Percentiles rank a stretch among this genome's conserved stretches.
Conservation (phyloP, 2,329 filamentous ascomycete genomes). For the Fusarium coffeatum region DNA sequence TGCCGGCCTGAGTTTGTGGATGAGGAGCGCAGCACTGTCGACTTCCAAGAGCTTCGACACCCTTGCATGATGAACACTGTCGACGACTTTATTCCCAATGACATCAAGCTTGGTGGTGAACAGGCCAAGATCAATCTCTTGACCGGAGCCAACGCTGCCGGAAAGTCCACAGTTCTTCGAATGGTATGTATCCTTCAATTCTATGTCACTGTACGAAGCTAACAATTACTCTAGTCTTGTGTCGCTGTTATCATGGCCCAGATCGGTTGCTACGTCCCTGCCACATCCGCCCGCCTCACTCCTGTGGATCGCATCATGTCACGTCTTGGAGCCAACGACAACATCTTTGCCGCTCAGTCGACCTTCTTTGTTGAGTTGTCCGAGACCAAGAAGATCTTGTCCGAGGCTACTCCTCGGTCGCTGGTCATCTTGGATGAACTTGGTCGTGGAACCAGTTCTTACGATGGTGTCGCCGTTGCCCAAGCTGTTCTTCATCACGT, state of each 20-base stretch:
- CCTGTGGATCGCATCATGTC: constrained; percentile 99
- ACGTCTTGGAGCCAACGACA: constrained; percentile 95
- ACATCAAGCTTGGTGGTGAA: constrained; percentile 85
- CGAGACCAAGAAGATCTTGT: constrained; percentile 97
- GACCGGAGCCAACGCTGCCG: constrained; percentile 95
- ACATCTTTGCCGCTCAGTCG: constrained; percentile 97
- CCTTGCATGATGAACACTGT: constrained; percentile 93
- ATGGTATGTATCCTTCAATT: constrained; percentile 72
- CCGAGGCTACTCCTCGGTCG: constrained; percentile 91
- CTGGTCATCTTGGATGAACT: constrained; percentile 97
- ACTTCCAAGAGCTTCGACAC: constrained; percentile 92
- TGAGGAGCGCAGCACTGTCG: constrained; percentile 84
- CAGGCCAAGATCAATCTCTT: constrained; percentile 87
- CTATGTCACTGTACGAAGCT: neutral
- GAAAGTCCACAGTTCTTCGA: constrained; percentile 94
- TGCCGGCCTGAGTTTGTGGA: constrained; percentile 92
- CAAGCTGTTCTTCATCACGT: constrained; percentile 98
- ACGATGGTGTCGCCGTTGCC: constrained; percentile 95
- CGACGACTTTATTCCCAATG: constrained; percentile 95
- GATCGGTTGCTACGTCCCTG: constrained; percentile 92
- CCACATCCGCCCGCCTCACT: constrained; percentile 82
- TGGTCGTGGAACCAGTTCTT: constrained; percentile 92
- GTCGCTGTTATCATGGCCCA: constrained; percentile 98
- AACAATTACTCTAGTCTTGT: constrained; percentile 73
- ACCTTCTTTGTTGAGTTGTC: constrained; percentile 98